Evolutionary conservation across 1,284 basidiomycete genomes (phyloP).

Genomic region (Heliocybe sulcata): DNA sequence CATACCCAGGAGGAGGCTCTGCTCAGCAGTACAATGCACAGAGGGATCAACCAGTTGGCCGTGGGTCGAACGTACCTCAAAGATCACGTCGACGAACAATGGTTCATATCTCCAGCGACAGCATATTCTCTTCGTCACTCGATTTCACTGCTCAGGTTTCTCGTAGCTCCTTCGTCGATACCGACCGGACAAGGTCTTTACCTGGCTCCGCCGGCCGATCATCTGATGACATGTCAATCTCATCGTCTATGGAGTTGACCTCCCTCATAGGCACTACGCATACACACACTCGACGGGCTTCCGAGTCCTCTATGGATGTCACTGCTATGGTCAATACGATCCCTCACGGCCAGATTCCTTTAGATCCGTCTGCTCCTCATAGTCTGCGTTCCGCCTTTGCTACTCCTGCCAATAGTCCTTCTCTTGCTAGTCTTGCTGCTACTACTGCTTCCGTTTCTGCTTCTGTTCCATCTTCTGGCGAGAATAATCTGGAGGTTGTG

Average conservation of each 20-base stretch:
- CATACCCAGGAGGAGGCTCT: too few species aligned
- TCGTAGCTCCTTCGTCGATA: background rate
- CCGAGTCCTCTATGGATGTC: background rate
- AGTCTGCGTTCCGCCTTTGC: background rate
- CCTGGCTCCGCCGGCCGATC: background rate
- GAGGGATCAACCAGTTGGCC: background rate
- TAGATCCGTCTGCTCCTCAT: background rate
- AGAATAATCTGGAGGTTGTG: background rate
- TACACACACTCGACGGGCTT: background rate
- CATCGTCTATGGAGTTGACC: background rate
- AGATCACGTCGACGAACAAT: background rate
- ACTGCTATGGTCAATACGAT: background rate
- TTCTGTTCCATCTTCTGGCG: background rate
- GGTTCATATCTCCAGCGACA: constrained; percentile 1
- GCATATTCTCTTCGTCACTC: constrained; percentile 1
- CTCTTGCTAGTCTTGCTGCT: background rate
- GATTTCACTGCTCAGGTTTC: background rate
- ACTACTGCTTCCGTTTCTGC: background rate
- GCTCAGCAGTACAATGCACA: background rate
- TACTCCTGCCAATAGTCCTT: background rate
- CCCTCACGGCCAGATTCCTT: background rate
- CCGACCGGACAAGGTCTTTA: background rate
- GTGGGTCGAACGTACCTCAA: background rate
- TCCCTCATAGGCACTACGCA: background rate
- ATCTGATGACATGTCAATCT: too few species aligned